phyloP scores from a whole-genome alignment of 2,329 filamentous ascomycete species.

The Rhynchosporium secalis region DNA sequence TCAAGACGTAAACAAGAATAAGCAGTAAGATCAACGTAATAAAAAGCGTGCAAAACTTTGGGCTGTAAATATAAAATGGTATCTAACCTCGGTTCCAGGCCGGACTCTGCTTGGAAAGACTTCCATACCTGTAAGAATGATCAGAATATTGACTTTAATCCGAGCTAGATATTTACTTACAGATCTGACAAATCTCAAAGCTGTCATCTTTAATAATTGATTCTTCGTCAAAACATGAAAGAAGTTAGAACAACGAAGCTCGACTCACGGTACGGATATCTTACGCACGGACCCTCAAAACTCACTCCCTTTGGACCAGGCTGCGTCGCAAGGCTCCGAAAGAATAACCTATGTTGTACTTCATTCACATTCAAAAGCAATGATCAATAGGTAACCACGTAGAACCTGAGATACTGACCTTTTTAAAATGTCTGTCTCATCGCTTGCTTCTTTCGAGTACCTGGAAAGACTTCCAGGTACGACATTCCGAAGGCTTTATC shows the following conservation, averaged over 20 bases:
- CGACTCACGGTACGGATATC: constrained; percentile 12
- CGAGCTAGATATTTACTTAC: constrained; percentile 45
- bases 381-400: constrained; percentile 30
- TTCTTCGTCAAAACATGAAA: constrained; percentile 30
- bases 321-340: constrained; percentile 26
- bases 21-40: neutral
- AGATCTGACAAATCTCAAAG: constrained; percentile 63
- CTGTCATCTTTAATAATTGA: constrained; percentile 45
- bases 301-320: constrained; percentile 19
- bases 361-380: constrained; percentile 22
- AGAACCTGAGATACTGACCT: constrained; percentile 21
- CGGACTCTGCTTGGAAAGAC: constrained; percentile 75
- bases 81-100: constrained; percentile 79
- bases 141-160: constrained; percentile 4
- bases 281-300: constrained; percentile 11
- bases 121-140: constrained; percentile 67
- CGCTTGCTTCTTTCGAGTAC: constrained; percentile 76
- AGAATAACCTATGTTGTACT: neutral
- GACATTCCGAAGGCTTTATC: constrained; percentile 88
- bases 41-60: neutral
- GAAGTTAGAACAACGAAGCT: constrained; percentile 10
- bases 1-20: neutral
- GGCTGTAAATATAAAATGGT: neutral
- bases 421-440: constrained; percentile 44
- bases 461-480: constrained; percentile 88